Conservation (phyloP, 1,284 basidiomycete species). For the Ceratobasidium sp. region DNA sequence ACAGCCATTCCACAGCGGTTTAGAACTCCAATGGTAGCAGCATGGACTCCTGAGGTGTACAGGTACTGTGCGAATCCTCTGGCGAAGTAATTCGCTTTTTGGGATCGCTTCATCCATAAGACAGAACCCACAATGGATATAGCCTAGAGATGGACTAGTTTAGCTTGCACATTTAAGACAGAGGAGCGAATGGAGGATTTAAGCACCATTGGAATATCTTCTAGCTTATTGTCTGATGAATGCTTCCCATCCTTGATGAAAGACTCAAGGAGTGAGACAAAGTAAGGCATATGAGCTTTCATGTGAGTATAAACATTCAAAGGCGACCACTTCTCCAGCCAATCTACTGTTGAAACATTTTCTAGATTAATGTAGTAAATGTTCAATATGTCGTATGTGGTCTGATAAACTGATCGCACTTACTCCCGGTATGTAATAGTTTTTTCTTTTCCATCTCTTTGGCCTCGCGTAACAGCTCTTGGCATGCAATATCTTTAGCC, state of each 20-base stretch:
- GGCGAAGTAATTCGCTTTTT: neutral
- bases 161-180: too few species aligned
- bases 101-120: neutral
- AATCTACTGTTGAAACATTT: neutral
- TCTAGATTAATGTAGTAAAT: too few species aligned
- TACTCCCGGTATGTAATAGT: neutral
- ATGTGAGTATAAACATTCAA: neutral
- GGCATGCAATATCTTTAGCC: neutral
- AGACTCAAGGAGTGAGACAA: too few species aligned
- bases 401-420: too few species aligned
- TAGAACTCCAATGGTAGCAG: neutral
- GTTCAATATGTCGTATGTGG: too few species aligned
- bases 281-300: neutral
- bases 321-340: neutral
- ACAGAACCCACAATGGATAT: neutral
- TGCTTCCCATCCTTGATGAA: too few species aligned
- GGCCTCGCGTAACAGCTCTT: neutral
- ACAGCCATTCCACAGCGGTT: neutral
- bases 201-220: too few species aligned
- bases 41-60: neutral
- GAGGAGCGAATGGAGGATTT: too few species aligned
- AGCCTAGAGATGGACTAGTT: constrained; percentile 4
- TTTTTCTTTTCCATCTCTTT: neutral
- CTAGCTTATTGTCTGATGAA: too few species aligned
- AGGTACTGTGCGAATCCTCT: neutral